Base-by-base conservation (phyloP, 352 stramenopile genomes). In the Phytophthora rubi region DNA sequence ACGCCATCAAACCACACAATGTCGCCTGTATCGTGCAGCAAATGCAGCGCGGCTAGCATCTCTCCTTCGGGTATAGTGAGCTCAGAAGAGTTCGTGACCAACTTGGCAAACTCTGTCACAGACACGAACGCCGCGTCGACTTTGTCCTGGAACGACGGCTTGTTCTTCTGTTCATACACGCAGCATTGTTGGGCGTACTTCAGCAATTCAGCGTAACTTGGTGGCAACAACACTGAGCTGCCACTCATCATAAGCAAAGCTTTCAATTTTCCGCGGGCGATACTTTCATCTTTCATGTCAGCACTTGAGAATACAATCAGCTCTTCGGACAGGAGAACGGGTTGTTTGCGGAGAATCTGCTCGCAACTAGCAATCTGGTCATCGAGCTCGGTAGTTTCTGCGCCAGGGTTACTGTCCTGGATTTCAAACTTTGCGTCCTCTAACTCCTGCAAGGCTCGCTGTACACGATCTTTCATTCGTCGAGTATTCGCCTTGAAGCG, bases 221-320 rank as follows among this genome's bases (percentile, higher is more conserved):
- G 35, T 10, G 59, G 59, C 23, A 66, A 16, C 32, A 66, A 44
- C 15, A 66, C 21, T 3, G 65, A 57, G 15, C 30, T 67, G n/a
- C 71, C 66, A 7, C 63, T 62, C 6, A 67, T 54, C 61, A 76
- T 60, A 1, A 81, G 53, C 23, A 81, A 49, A 48, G 39, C 28
- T 62, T 81, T 81, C 54, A 64, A 48, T 13, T 64, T 64, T 4
- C 47, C 58, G 6, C 39, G 58, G 5, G 58, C 58, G 28, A 48
- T 37, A 12, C 58, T 45, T 56, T 54, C 45, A 8, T 47, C 44
- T 26, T 44, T 57, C 30, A 64, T 35, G 9, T 64, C 58, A 4
- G 58, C 58, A 35, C 58, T 64, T 12, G 58, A 64, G 21, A 57
- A 64, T 4, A 56, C 28, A 28, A 64, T 56, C 45, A 64, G 21